These are phyloP conservation scores for Microcyclosporella mali DNA, from an alignment of 2,329 filamentous ascomycete genomes.

Conservation along the genomic window DNA sequence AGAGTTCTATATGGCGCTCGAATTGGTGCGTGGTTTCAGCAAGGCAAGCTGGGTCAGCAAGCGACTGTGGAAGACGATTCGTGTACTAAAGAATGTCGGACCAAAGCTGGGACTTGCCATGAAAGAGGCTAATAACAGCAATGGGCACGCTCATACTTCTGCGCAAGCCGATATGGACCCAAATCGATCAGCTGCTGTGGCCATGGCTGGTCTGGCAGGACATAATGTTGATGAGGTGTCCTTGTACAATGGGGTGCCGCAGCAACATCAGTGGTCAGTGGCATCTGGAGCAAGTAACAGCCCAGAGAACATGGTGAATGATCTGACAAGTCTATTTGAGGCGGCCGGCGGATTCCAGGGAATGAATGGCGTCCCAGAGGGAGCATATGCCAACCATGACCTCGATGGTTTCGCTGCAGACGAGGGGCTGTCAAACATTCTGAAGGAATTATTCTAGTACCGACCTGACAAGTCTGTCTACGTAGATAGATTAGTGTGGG, in stretches of 20 bases:
- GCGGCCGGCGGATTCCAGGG: slow-evolving; percentile 50
- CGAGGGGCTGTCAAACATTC: slow-evolving; percentile 53
- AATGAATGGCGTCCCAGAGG: slow-evolving; percentile 5
- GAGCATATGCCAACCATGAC: slow-evolving; percentile 9
- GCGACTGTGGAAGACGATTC: slow-evolving; percentile 66
- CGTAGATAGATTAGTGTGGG: too few species aligned
- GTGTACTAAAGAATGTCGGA: slow-evolving; percentile 64
- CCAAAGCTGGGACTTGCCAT: slow-evolving; percentile 58
- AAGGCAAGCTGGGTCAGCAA: slow-evolving; percentile 66
- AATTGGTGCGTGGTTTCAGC: slow-evolving; percentile 66
- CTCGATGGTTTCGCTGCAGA: slow-evolving; percentile 43
- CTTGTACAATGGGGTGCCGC: slow-evolving; percentile 35
- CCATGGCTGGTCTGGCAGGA: slow-evolving; percentile 60
- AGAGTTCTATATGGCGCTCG: slow-evolving; percentile 73
- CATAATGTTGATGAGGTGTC: slow-evolving; percentile 55
- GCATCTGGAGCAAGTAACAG: slow-evolving; percentile 41
- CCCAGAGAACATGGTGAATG: slow-evolving; percentile 57
- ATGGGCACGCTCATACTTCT: background rate
- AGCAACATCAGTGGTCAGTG: slow-evolving; percentile 17
- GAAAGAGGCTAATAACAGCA: slow-evolving; percentile 12
- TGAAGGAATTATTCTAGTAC: slow-evolving; percentile 53
- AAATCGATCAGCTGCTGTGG: slow-evolving; percentile 57
- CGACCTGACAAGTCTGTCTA: background rate
- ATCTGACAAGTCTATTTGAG: slow-evolving; percentile 58
- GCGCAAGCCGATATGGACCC: slow-evolving; percentile 44